Conservation (phyloP, 495 filamentous ascomycete species). For the Penicillium robsamsonii region DNA sequence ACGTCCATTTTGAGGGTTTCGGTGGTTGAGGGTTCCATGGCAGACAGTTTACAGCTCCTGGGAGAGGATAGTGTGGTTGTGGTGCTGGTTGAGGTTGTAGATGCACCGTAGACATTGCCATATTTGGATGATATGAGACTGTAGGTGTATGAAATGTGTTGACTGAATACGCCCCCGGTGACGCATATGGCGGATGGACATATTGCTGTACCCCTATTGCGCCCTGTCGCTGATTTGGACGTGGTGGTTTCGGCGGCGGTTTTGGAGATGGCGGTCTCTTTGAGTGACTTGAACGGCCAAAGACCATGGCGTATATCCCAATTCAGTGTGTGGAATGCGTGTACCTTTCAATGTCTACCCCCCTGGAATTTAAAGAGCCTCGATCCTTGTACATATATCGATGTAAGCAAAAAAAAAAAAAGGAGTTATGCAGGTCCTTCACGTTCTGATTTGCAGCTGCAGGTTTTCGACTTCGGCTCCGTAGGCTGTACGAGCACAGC, state of each 20-base stretch:
- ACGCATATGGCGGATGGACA: neutral
- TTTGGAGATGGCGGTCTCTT: constrained; percentile 1
- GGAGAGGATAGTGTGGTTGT: neutral
- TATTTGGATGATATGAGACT: neutral
- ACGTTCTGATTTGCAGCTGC: constrained; percentile 4
- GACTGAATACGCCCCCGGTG: neutral
- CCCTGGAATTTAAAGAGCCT: neutral
- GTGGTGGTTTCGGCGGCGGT: constrained; percentile 9
- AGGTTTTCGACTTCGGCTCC: neutral
- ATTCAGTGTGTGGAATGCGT: neutral
- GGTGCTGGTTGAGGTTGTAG: constrained; percentile 2
- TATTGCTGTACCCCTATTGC: neutral
- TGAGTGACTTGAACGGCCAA: constrained; percentile 1
- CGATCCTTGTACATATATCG: neutral
- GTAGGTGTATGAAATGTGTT: constrained; percentile 2
- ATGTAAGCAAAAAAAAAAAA: neutral
- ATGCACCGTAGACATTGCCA: constrained; percentile 3
- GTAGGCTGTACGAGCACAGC: constrained; percentile 8
- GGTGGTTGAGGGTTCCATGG: neutral
- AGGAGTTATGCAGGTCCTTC: constrained; percentile 5
- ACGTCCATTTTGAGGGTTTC: constrained; percentile 17
- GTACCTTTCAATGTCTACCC: neutral
- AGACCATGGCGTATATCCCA: neutral
- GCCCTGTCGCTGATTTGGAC: constrained; percentile 1
- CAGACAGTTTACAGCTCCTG: neutral